A percentile compares a stretch with the other conserved stretches of the same genome.
These are phyloP conservation scores for Picea glauca DNA, from an alignment of 75 land plant species.

Conservation along the genomic window DNA sequence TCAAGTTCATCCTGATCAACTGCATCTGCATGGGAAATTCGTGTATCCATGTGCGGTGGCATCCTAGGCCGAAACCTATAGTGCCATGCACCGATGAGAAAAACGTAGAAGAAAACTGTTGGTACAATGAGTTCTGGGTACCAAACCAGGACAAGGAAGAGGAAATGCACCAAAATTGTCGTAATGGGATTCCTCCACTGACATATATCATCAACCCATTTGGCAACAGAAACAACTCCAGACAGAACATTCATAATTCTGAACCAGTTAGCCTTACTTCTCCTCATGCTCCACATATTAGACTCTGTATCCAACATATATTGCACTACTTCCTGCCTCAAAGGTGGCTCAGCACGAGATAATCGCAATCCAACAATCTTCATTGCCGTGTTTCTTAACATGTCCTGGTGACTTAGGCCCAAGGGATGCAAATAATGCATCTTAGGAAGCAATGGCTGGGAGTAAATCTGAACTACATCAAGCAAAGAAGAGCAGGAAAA, in stretches of 20 bases:
- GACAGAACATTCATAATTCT: conserved; percentile 61
- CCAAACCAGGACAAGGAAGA: conserved; percentile 68
- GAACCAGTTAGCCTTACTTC: conserved; percentile 72
- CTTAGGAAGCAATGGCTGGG: conserved; percentile 62
- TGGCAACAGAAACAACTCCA: conserved; percentile 53
- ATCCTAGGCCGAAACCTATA: conserved; percentile 64
- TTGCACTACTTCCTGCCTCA: conserved; percentile 66
- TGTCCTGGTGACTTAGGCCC: conserved; percentile 48
- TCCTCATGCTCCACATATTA: conserved; percentile 75
- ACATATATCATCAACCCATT: conserved; percentile 73
- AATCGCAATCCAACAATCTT: conserved; percentile 54
- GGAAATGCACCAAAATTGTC: conserved; percentile 70
- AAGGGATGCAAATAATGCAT: conserved; percentile 74
- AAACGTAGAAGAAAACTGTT: conserved; percentile 81
- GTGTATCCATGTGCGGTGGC: conserved; percentile 89
- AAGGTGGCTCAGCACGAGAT: conserved; percentile 66
- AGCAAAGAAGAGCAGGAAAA: conserved; percentile 57
- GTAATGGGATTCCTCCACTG: conserved; percentile 79
- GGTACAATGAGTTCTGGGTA: conserved; percentile 80
- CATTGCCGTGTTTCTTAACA: conserved; percentile 59
- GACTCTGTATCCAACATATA: conserved; percentile 78
- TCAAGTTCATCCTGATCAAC: conserved; percentile 77
- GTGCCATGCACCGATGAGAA: conserved; percentile 85
- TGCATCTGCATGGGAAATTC: conserved; percentile 72
- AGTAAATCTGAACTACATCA: conserved; percentile 52